Evolutionary conservation across 1,284 basidiomycete genomes (phyloP), one percentile per base, ranked within the genome.

Genomic region (Tremellales sp.): DNA sequence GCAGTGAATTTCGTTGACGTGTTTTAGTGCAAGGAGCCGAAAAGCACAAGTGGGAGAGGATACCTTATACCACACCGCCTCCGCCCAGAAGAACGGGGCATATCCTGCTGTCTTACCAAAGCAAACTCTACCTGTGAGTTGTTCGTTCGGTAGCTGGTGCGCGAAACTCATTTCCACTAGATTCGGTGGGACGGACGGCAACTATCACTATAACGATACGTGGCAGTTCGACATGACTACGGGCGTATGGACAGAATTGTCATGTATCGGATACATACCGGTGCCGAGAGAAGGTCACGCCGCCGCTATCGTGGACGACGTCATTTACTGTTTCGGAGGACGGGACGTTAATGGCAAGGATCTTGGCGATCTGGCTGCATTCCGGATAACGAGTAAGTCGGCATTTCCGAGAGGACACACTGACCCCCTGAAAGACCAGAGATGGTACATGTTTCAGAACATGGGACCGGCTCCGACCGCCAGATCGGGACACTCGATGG

Each of bases 381-480:
- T 98, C 78, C 95, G 95, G 74, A 85, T 98, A 51, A 84, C 87
- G 10, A 94, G 91, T 94, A 57, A 66, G 87, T 77, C 5, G 14
- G 24, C 14, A n/a, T 38, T 16, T 41, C 21, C 25, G 34, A 33
- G 6, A 29, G 26, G 12, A 21, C 27, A 41, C 29, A 29, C 45
- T 29, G 31, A 21, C 21, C 18, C 85, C 81, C 82, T 70, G 76
- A 82, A 54, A 77, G 77, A 78, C 54, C 75, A 77, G 56, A 72
- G 79, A 60, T 97, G 94, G 94, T 98, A 93, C 75, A 97, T 94
- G 89, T 97, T 98, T 76, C 92, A 95, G 71, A 95, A 97, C 70
- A 97, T 97, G 94, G 94, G 94, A 3, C 92, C 92, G 10, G 81
- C 88, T 6, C 94, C 94, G 2, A 84, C 79, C 45, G 88, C 90